Percentiles rank a stretch among this genome's conserved stretches.
Conservation (phyloP, 108 stramenopile species). For the Cylindrotheca closterium region DNA sequence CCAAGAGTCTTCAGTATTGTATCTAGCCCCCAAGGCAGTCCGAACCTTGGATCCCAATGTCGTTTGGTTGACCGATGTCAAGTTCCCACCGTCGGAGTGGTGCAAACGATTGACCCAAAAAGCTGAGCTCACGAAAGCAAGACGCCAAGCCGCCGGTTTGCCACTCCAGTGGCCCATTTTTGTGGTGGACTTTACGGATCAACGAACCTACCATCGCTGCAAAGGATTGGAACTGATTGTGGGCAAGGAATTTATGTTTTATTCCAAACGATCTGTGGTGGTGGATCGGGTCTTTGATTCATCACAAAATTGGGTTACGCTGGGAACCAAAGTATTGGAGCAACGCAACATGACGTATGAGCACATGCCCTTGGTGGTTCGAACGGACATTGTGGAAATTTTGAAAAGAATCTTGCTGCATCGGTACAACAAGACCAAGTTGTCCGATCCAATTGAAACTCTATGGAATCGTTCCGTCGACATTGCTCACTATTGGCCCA, state of each 20-base stretch:
- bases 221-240: constrained; percentile 18
- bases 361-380: constrained; percentile 30
- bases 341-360: constrained; percentile 2
- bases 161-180: constrained; percentile 34
- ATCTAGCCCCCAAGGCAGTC: constrained; percentile 8
- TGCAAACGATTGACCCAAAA: constrained; percentile 18
- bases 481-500: constrained; percentile 20
- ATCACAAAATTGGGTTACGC: constrained; percentile 15
- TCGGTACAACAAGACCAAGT: not conserved
- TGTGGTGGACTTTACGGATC: constrained; percentile 34
- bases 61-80: constrained; percentile 31
- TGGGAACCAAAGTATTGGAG: constrained; percentile 1
- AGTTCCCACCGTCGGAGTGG: constrained; percentile 17
- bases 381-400: constrained; percentile 30
- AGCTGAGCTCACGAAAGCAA: not conserved
- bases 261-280: constrained; percentile 30
- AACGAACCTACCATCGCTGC: constrained; percentile 10
- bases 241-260: constrained; percentile 15
- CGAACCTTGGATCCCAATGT: constrained; percentile 18
- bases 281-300: constrained; percentile 1
- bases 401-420: not conserved
- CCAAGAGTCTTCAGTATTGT: constrained; percentile 16
- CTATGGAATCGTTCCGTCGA: constrained; percentile 9
- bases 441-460: constrained; percentile 14
- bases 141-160: constrained; percentile 3